Percentiles rank a stretch among this genome's conserved stretches.
These are phyloP conservation scores for Emydomyces testavorans DNA, from an alignment of 2,329 filamentous ascomycete genomes.

Conservation along the genomic window DNA sequence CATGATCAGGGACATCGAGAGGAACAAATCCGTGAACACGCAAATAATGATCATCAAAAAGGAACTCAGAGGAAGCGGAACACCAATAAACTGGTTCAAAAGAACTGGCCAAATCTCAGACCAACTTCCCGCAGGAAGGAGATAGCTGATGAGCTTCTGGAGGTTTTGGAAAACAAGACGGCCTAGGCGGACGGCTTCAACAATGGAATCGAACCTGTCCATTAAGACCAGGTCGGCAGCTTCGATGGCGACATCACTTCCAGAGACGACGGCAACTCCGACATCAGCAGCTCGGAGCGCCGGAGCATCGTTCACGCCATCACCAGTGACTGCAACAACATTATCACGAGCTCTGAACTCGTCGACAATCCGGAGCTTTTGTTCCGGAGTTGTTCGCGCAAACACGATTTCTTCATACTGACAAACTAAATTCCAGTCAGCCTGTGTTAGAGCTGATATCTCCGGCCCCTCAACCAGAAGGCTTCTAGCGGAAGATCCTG, in stretches of 20 bases:
- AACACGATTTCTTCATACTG: slow-evolving; percentile 43
- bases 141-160: slow-evolving; percentile 31
- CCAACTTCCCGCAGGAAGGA: slow-evolving; percentile 44
- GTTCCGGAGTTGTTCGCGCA: slow-evolving; percentile 34
- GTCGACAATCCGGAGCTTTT: slow-evolving; percentile 36
- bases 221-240: slow-evolving; percentile 32
- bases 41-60: slow-evolving; percentile 51
- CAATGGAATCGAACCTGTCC: slow-evolving; percentile 27
- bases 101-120: slow-evolving; percentile 49
- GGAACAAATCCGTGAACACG: slow-evolving; percentile 45
- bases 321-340: slow-evolving; percentile 34
- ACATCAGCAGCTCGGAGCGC: slow-evolving; percentile 27
- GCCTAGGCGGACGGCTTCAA: slow-evolving; percentile 26
- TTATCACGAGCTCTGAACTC: slow-evolving; percentile 30
- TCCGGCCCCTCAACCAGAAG: slow-evolving; percentile 57
- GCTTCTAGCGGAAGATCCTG: slow-evolving; percentile 27
- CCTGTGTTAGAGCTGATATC: slow-evolving; percentile 51
- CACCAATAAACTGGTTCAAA: slow-evolving; percentile 46
- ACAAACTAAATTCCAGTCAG: slow-evolving; percentile 57
- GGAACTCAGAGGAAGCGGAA: slow-evolving; percentile 41
- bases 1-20: slow-evolving; percentile 43
- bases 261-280: slow-evolving; percentile 28
- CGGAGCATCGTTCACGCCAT: slow-evolving; percentile 30
- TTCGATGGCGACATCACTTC: slow-evolving; percentile 34
- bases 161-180: slow-evolving; percentile 29